Base-by-base conservation (phyloP, 768 basidiomycete genomes). In the Boletus fagicola region DNA sequence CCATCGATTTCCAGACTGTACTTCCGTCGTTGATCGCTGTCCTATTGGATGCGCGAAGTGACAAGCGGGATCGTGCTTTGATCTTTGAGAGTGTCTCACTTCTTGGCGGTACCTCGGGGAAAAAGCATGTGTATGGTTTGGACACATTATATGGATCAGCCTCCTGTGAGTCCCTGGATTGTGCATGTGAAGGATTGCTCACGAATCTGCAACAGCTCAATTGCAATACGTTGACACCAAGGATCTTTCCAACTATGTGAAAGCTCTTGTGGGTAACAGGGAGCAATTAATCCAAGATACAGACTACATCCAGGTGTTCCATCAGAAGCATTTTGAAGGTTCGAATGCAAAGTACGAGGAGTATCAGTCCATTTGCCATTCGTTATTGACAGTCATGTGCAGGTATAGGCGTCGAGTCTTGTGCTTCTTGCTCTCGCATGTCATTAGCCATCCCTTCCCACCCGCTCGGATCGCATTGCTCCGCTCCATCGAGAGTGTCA, bases 351-450 rank as follows among this genome's bases (percentile, higher is more conserved):
- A 89, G 71, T 63, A 79, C 72, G 65, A 20, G 20, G 15, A 5
- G 7, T 10, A 18, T 26, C 10, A 0, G 8, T 28, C 2, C 18
- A 84, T 79, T 72, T 47, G 59, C 70, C 1, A 77, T 78, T 7
- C 4, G 12, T 22, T 2, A 39, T 12, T 69, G 52, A 53, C 38
- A 4, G 3, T 24, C 26, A 30, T 56, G 28, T 55, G 7, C 40
- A 92, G 92, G 53, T 85, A 86, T 70, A 90, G 84, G 66, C 81
- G 82, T 58, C 81, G 85, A 13, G 74, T 94, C 43, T 65, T 91
- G 42, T 92, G 87, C 66, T 94, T 82, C 70, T 70, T 97, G 0
- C 74, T 91, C 7, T 94, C 94, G 2, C 95, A 98, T 68, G 77
- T 88, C 60, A 78, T 80, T 47, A 80, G 83, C 5, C 80, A 88